A percentile compares a stretch with the other conserved stretches of the same genome.
Conservation (phyloP, 2,329 filamentous ascomycete genomes). For the Parascedosporium putredinis region DNA sequence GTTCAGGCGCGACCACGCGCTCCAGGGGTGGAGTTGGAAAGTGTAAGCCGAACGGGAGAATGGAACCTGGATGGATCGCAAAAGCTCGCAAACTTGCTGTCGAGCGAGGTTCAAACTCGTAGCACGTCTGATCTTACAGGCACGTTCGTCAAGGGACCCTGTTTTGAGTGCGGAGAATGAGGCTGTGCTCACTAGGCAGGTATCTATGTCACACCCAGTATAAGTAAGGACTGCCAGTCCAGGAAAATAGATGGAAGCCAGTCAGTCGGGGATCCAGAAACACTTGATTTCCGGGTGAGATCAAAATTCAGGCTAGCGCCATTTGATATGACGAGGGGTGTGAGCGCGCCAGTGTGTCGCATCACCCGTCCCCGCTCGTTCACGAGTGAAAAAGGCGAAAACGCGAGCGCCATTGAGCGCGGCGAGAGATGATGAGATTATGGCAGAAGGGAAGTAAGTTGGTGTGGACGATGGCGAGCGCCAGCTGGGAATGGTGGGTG, state of each 20-base stretch:
- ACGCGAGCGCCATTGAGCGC: neutral
- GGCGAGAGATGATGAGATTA: neutral
- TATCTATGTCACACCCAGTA: conserved; percentile 5
- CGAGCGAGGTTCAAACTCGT: neutral
- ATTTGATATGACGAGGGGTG: neutral
- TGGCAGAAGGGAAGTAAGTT: neutral
- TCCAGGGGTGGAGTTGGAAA: neutral
- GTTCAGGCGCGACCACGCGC: neutral
- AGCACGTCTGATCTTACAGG: neutral
- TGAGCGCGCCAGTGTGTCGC: neutral
- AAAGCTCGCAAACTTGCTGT: neutral
- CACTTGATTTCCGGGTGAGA: conserved; percentile 2
- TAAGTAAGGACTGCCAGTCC: neutral
- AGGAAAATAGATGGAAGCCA: neutral
- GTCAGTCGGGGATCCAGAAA: neutral
- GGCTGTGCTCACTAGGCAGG: conserved; percentile 7
- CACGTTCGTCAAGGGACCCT: neutral
- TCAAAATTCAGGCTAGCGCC: conserved; percentile 1
- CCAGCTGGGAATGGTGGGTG: neutral
- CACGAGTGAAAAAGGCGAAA: neutral
- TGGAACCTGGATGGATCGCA: neutral
- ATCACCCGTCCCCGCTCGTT: neutral
- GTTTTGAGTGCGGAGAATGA: conserved; percentile 2
- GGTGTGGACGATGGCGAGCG: neutral
- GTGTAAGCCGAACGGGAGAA: neutral